Base-by-base conservation (phyloP, 139 green algal species). In the Haematococcus lacustris region DNA sequence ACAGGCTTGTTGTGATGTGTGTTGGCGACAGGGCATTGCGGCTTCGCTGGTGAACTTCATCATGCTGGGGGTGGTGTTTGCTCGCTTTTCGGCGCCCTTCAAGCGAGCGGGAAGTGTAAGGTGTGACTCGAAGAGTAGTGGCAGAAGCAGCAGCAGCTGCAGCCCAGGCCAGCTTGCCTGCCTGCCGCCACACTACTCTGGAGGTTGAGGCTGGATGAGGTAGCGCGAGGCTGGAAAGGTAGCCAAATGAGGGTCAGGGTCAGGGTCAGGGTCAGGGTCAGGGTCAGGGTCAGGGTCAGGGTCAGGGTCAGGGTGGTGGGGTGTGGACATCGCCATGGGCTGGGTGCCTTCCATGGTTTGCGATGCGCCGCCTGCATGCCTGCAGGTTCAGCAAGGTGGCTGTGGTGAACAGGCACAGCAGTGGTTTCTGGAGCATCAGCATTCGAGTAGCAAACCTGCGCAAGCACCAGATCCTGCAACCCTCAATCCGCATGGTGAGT, bases 391-490 rank as follows among this genome's bases (percentile, higher is more conserved):
- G 62, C 75, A 70, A 74, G 69, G 38, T 67, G 5, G 72, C 57
- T 32, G 78, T 77, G 23, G 63, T 77, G 63, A 73, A 75, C 73
- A 73, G 80, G 35, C 83, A 88, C 70, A 39, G 68, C 51, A 63
- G 37, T 26, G 83, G 83, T 51, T 72, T 76, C 67, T 88, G 83
- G 83, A 69, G 33, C 39, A 50, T 86, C 57, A 76, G 70, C 13
- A 38, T 85, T 38, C 80, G 83, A 7, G 78, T 89, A 32, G 83
- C 83, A 68, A 89, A 89, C 76, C 77, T 89, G 41, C 76, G 83
- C 63, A 89, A 89, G 78, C 83, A 89, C 61, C 80, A 86, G 74
- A 79, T 89, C 39, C 76, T 89, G 32, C 80, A 86, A 73, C 83
- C 83, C 30, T 34, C 63, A 0, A 57, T 85, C 50, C 70, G 76